Base-by-base conservation (phyloP, 2,329 filamentous ascomycete species). In the Stagonosporopsis chrysanthemi region DNA sequence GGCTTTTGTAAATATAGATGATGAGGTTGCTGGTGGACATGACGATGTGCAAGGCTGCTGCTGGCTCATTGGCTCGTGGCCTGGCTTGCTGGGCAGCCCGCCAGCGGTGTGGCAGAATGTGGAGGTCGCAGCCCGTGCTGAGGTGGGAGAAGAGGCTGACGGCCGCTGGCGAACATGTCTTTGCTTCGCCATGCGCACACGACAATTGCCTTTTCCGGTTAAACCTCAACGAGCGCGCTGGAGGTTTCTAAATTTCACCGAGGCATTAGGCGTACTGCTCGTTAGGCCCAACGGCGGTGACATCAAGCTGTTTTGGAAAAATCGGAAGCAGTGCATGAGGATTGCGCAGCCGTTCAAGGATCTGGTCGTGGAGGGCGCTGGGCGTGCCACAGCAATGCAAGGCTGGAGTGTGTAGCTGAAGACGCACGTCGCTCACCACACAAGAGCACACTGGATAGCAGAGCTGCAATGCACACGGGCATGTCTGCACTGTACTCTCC, bases 111-210 rank as follows among this genome's bases (percentile, higher is more conserved):
- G 53, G 52, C 46, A 56, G 28, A 51, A 40, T 22, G 38, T 46
- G 43, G 43, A 44, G 43, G 12, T 22, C 15, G 41, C 17, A 45
- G 41, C 46, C 47, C 53, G 54, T 49, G 54, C 54, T 52, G 39
- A 36, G 40, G 47, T 46, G 36, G 47, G n/a, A 29, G 41, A 22
- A 35, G 33, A 52, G 47, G 54, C 48, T 56, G 47, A 56, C 12
- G 47, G 38, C 24, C 44, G 43, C 29, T 33, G 47, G 35, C 36
- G 14, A 42, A 41, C 42, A 23, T 51, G 41, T 48, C 51, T 28
- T 42, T 52, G 44, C 48, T 52, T 48, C 48, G 54, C 43, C 49
- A 48, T 52, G 17, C 19, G 43, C 39, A 43, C 48, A 48, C 31
- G 29, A 40, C 23, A 48, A 48, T 57, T 49, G 14, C 54, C 54